Conservation (phyloP, 345 rosid genomes). For the Geranium brycei region DNA sequence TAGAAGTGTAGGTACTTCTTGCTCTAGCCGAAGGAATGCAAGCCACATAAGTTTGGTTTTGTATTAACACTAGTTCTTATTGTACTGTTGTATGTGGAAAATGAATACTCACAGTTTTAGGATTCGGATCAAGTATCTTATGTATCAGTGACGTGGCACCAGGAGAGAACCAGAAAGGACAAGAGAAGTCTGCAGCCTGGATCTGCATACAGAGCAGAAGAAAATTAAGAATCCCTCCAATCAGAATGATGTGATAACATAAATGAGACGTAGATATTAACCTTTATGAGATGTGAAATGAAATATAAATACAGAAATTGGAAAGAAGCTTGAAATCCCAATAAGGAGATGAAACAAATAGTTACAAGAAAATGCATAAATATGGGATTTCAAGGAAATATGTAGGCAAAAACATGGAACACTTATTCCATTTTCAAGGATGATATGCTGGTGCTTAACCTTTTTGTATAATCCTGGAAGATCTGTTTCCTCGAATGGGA, state of each 20-base stretch:
- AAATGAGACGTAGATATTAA: no score
- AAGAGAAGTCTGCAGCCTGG: slow-evolving; percentile 62
- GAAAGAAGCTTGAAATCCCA: background rate
- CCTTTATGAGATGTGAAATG: background rate
- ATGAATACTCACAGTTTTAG: slow-evolving; percentile 56
- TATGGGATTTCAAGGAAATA: background rate
- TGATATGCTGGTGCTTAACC: slow-evolving; percentile 20
- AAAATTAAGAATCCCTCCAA: background rate
- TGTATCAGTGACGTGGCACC: slow-evolving; percentile 54
- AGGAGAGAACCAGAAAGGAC: slow-evolving; percentile 76
- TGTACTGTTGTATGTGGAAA: background rate
- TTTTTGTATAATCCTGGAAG: slow-evolving; percentile 63
- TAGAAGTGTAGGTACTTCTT: no score
- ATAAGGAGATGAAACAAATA: background rate
- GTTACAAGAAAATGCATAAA: background rate
- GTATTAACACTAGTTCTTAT: background rate
- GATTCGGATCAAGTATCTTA: slow-evolving; percentile 67
- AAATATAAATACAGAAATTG: background rate
- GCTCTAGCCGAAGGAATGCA: no score
- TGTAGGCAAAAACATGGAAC: background rate
- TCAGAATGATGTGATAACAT: background rate
- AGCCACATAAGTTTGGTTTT: no score
- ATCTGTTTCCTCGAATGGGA: slow-evolving; percentile 68
- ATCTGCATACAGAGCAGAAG: slow-evolving; percentile 23
- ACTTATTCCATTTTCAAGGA: background rate